phyloP scores from a whole-genome alignment of 805 yeast genomes.

The Wickerhamia fluorescens region DNA sequence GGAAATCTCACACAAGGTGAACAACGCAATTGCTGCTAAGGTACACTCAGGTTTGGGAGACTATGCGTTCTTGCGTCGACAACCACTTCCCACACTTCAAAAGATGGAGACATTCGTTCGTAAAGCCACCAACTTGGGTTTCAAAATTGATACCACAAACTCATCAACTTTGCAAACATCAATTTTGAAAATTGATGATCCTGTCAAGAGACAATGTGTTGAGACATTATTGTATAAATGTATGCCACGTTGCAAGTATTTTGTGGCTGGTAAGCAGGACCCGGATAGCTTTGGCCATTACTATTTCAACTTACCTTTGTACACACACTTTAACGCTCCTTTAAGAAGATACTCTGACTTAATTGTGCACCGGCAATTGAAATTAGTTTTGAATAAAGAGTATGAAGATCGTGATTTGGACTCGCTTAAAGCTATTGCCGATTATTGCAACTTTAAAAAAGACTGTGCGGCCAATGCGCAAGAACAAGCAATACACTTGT shows the following conservation, averaged over 20 bases:
- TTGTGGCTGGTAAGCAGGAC: constrained; percentile 81
- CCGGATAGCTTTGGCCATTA: constrained; percentile 74
- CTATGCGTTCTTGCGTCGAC: constrained; percentile 78
- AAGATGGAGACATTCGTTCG: constrained; percentile 74
- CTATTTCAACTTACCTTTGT: constrained; percentile 73
- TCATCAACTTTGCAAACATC: constrained; percentile 69
- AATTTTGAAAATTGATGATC: constrained; percentile 55
- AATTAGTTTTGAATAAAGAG: constrained; percentile 45
- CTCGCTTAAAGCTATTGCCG: constrained; percentile 72
- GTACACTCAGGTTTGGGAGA: constrained; percentile 73
- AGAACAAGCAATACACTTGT: constrained; percentile 86
- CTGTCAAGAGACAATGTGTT: constrained; percentile 58
- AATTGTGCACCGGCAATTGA: constrained; percentile 88
- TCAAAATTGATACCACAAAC: constrained; percentile 65
- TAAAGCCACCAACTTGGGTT: constrained; percentile 60
- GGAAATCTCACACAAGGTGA: constrained; percentile 76
- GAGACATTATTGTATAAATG: constrained; percentile 78
- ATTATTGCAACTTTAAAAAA: constrained; percentile 90
- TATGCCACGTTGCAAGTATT: constrained; percentile 79
- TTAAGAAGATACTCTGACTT: constrained; percentile 87
- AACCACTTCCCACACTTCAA: constrained; percentile 73
- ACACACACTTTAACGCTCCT: constrained; percentile 93
- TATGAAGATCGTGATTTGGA: constrained; percentile 46
- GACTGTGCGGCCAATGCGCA: constrained; percentile 92
- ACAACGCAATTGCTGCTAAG: constrained; percentile 78